A percentile compares a stretch with the other conserved stretches of the same genome.
Evolutionary conservation across 306 rosid genomes (phyloP).

Genomic region (Quercus dentata): DNA sequence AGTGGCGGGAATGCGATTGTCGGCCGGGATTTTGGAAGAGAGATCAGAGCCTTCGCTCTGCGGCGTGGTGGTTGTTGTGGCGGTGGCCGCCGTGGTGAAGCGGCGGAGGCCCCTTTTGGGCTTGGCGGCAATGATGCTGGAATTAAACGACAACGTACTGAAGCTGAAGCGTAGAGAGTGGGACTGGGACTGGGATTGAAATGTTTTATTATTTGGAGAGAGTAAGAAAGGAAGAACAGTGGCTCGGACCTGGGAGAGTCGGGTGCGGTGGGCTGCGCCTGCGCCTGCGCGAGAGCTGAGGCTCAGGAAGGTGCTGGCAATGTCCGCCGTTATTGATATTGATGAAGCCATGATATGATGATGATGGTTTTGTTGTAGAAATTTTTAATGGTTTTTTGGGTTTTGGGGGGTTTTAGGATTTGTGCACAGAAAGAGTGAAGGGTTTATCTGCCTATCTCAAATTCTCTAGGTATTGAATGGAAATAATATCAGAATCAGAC

Average conservation of each 20-base stretch:
- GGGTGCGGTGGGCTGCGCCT: constrained; percentile 16
- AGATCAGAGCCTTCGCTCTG: constrained; percentile 56
- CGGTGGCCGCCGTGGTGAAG: constrained; percentile 39
- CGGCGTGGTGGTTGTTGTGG: constrained; percentile 52
- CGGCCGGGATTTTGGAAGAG: constrained; percentile 63
- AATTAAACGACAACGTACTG: constrained; percentile 18
- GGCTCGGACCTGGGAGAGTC: constrained; percentile 32
- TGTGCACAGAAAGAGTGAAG: not conserved
- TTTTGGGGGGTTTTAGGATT: not conserved
- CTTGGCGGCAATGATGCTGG: constrained; percentile 14
- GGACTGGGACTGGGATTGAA: not conserved
- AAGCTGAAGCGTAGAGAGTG: constrained; percentile 15
- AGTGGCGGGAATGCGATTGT: constrained; percentile 81
- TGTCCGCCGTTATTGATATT: constrained; percentile 34
- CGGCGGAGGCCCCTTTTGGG: constrained; percentile 31
- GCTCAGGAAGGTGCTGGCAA: constrained; percentile 47
- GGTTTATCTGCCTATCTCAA: not conserved
- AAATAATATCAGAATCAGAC: too few species aligned
- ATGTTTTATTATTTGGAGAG: constrained; percentile 12
- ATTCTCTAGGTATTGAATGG: too few species aligned
- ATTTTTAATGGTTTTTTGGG: not conserved
- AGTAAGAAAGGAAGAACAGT: constrained; percentile 27
- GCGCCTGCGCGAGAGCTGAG: constrained; percentile 25
- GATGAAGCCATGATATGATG: constrained; percentile 48
- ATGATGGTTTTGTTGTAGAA: not conserved